phyloP scores from a whole-genome alignment of 257 asterid species.

The Echium plantagineum region DNA sequence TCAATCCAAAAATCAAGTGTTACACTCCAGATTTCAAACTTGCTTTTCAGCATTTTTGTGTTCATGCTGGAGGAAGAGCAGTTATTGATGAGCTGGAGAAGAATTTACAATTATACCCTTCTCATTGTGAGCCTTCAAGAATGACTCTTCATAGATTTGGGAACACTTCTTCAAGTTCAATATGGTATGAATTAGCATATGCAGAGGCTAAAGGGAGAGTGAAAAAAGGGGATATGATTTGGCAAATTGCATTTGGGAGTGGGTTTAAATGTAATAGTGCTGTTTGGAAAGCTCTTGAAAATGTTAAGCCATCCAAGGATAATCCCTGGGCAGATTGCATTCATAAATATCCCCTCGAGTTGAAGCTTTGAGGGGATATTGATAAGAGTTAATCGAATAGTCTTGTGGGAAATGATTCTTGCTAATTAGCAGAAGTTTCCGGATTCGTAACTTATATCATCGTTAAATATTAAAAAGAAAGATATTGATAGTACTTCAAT shows the following conservation, averaged over 20 bases:
- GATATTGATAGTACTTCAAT: no score
- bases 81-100: slow-evolving; percentile 36
- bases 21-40: slow-evolving; percentile 36
- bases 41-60: slow-evolving; percentile 33
- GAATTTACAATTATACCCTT: slow-evolving; percentile 21
- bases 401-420: no score
- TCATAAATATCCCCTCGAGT: slow-evolving; percentile 22
- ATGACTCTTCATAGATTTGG: slow-evolving; percentile 39
- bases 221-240: slow-evolving; percentile 23
- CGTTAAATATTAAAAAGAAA: no score
- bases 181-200: slow-evolving; percentile 41
- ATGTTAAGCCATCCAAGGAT: slow-evolving; percentile 23
- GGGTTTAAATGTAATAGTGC: slow-evolving; percentile 43
- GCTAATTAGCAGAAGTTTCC: no score
- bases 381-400: no score
- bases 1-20: slow-evolving; percentile 12
- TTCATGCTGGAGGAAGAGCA: slow-evolving; percentile 35
- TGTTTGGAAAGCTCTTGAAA: slow-evolving; percentile 29
- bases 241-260: slow-evolving; percentile 47
- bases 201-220: slow-evolving; percentile 33
- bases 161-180: slow-evolving; percentile 35
- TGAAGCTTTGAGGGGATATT: no score
- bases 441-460: no score
- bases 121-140: slow-evolving; percentile 27
- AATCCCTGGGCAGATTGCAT: slow-evolving; percentile 37